Conservation (phyloP, 306 rosid genomes). For the Vigna trinervia region DNA sequence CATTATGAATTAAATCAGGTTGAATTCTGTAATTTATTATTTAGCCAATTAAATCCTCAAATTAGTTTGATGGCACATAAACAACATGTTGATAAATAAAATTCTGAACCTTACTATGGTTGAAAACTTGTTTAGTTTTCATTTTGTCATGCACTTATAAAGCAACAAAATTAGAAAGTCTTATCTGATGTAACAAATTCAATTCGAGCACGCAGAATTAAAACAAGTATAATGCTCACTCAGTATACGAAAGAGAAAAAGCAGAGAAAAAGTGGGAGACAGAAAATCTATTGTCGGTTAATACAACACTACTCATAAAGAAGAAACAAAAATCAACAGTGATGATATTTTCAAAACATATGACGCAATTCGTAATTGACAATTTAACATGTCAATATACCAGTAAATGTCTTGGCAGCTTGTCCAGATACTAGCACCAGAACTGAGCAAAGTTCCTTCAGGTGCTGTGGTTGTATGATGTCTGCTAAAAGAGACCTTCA, state of each 20-base stretch:
- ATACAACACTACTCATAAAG: conserved; percentile 21
- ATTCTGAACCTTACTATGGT: conserved; percentile 17
- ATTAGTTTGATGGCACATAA: conserved; percentile 12
- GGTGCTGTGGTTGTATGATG: conserved; percentile 93
- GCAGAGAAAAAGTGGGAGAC: neutral
- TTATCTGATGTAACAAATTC: neutral
- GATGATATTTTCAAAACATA: conserved; percentile 6
- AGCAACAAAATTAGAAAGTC: conserved; percentile 19
- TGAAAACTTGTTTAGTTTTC: neutral
- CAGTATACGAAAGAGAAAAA: conserved; percentile 19
- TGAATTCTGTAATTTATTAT: conserved; percentile 2
- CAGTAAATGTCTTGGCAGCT: conserved; percentile 80
- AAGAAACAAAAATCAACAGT: conserved; percentile 10
- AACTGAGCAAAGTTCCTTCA: conserved; percentile 95
- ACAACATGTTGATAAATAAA: conserved; percentile 12
- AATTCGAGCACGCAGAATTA: conserved; percentile 18
- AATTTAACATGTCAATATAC: conserved; percentile 50
- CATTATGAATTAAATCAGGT: conserved; percentile 2
- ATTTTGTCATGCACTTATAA: conserved; percentile 20
- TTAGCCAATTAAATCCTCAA: conserved; percentile 32
- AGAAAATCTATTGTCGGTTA: conserved; percentile 11
- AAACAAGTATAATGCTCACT: neutral
- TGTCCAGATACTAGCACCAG: conserved; percentile 89
- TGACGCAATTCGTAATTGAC: neutral
- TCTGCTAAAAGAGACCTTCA: conserved; percentile 96